phyloP scores from a whole-genome alignment of 2,329 filamentous ascomycete genomes.

The Phyllosticta citribraziliensis region DNA sequence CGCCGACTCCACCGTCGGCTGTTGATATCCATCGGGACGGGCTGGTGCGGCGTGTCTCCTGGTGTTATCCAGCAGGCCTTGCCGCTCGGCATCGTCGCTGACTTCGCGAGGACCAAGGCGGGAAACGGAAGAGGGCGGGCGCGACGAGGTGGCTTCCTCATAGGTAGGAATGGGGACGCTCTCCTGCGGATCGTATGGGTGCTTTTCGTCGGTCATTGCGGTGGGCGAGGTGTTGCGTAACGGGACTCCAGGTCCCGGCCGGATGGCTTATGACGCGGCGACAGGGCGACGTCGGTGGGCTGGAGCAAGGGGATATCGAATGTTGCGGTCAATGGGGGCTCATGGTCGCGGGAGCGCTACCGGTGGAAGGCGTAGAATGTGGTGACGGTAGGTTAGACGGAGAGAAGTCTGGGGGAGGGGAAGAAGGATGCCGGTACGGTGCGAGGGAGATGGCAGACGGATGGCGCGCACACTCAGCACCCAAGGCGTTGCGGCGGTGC shows the following conservation, averaged over 20 bases:
- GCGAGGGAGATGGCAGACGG: neutral
- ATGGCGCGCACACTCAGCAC: neutral
- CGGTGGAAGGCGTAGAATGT: neutral
- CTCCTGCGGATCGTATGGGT: slow-evolving; percentile 33
- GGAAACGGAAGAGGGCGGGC: slow-evolving; percentile 37
- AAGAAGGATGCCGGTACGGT: slow-evolving; percentile 2
- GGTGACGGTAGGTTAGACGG: slow-evolving; percentile 1
- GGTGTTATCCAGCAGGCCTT: slow-evolving; percentile 54
- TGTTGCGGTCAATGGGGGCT: slow-evolving; percentile 5
- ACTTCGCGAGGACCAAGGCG: slow-evolving; percentile 47
- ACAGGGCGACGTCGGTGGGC: neutral
- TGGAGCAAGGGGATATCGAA: neutral
- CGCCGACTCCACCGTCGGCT: slow-evolving; percentile 75
- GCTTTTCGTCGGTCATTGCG: slow-evolving; percentile 31
- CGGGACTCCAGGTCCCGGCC: slow-evolving; percentile 6
- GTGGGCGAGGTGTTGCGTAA: slow-evolving; percentile 9
- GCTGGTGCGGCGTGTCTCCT: slow-evolving; percentile 16
- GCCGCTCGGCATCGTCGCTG: slow-evolving; percentile 63
- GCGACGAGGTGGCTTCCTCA: slow-evolving; percentile 64
- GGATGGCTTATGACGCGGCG: slow-evolving; percentile 10
- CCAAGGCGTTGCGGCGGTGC: slow-evolving; percentile 4
- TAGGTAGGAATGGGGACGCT: slow-evolving; percentile 69
- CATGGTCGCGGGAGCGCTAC: slow-evolving; percentile 7
- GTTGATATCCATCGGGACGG: slow-evolving; percentile 39
- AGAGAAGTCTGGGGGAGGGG: slow-evolving; percentile 1